These are phyloP conservation scores for Neurospora sp. DNA, from an alignment of 495 filamentous ascomycete species.

Conservation along the genomic window DNA sequence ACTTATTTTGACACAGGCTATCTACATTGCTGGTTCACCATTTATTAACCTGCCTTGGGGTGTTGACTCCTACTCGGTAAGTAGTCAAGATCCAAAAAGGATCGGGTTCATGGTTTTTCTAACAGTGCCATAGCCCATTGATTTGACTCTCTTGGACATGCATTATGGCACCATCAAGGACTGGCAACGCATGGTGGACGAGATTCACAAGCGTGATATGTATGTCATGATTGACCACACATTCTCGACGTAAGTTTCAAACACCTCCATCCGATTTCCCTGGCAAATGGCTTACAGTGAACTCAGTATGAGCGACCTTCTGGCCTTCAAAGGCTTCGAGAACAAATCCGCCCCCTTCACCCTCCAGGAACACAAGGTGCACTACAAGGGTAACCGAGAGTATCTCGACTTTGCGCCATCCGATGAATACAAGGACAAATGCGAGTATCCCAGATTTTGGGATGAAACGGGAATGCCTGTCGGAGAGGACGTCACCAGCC, in stretches of 20 bases:
- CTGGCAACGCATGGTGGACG: slow-evolving; percentile 54
- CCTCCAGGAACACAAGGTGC: slow-evolving; percentile 41
- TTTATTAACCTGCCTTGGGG: slow-evolving; percentile 28
- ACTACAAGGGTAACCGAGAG: slow-evolving; percentile 45
- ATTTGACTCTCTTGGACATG: slow-evolving; percentile 41
- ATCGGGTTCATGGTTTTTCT: slow-evolving; percentile 2
- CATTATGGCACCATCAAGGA: slow-evolving; percentile 34
- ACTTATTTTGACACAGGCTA: slow-evolving; percentile 31
- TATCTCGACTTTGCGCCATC: slow-evolving; percentile 50
- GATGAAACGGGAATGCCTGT: slow-evolving; percentile 47
- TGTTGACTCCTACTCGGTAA: slow-evolving; percentile 46
- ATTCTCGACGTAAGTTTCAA: slow-evolving; percentile 40
- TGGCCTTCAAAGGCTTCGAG: slow-evolving; percentile 43
- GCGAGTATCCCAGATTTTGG: slow-evolving; percentile 58
- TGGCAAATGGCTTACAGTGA: background rate
- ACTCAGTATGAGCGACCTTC: slow-evolving; percentile 49
- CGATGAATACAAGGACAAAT: slow-evolving; percentile 49
- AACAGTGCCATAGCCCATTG: slow-evolving; percentile 32
- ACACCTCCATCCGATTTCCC: background rate
- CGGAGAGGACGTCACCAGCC: slow-evolving; percentile 31
- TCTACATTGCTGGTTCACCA: slow-evolving; percentile 58
- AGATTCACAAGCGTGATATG: slow-evolving; percentile 61
- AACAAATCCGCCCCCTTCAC: slow-evolving; percentile 46
- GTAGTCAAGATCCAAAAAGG: background rate
- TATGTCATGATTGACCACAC: slow-evolving; percentile 67